Evolutionary conservation across 495 filamentous ascomycete genomes (phyloP).

Genomic region (Aspergillus egyptiacus): DNA sequence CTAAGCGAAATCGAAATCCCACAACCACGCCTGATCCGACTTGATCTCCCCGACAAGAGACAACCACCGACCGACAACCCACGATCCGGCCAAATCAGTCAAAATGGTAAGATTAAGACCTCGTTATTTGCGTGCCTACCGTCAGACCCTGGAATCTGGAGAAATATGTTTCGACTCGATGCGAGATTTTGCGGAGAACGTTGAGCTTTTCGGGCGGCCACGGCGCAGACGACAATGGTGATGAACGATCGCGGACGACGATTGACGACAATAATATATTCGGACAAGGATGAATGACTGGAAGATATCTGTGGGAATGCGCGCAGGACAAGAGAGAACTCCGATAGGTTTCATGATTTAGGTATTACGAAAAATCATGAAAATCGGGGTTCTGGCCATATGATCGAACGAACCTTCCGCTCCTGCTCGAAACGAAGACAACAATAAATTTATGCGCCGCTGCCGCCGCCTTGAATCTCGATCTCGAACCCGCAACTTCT

Average conservation of each 20-base stretch:
- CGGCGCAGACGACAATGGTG: background rate
- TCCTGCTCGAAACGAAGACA: background rate
- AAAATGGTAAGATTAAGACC: slow-evolving; percentile 50
- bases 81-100: slow-evolving; percentile 47
- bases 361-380: too few relatives aligned
- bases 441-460: too few relatives aligned
- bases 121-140: slow-evolving; percentile 8
- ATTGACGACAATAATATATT: background rate
- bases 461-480: too few relatives aligned
- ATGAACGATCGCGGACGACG: background rate
- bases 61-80: slow-evolving; percentile 45
- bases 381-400: too few relatives aligned
- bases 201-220: background rate
- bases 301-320: too few relatives aligned
- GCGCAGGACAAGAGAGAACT: too few relatives aligned
- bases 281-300: background rate
- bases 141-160: slow-evolving; percentile 7
- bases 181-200: slow-evolving; percentile 4
- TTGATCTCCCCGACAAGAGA: slow-evolving; percentile 44
- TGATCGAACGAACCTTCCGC: too few relatives aligned
- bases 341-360: too few relatives aligned
- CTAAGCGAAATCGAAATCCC: slow-evolving; percentile 48
- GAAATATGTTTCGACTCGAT: slow-evolving; percentile 15
- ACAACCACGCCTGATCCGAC: slow-evolving; percentile 35
- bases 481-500: slow-evolving; percentile 7